These are phyloP conservation scores for Allantophomopsis lycopodina DNA, from an alignment of 2,329 filamentous ascomycete genomes.

Conservation along the genomic window DNA sequence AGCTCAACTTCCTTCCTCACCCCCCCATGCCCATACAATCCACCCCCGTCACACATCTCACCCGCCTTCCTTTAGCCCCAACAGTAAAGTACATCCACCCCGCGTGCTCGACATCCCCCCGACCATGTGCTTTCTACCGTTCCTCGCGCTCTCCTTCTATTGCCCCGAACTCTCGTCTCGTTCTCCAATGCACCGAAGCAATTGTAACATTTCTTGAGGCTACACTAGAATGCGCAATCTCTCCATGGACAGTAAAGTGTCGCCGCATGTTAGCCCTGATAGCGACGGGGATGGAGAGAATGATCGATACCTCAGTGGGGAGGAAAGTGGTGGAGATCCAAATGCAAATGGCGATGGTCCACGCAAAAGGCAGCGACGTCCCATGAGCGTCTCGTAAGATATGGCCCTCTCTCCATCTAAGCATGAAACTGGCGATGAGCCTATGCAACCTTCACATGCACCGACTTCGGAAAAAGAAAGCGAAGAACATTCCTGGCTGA, in stretches of 20 bases:
- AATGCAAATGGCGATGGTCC: constrained; percentile 15
- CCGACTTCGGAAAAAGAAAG: constrained; percentile 4
- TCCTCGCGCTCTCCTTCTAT: too few relatives aligned
- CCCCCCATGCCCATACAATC: too few relatives aligned
- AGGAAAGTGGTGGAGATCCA: constrained; percentile 15
- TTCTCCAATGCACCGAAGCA: not conserved
- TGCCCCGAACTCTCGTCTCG: not conserved
- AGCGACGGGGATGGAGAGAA: constrained; percentile 18
- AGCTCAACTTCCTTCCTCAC: too few relatives aligned
- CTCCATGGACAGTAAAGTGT: constrained; percentile 17
- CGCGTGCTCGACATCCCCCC: too few relatives aligned
- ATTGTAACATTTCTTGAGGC: not conserved
- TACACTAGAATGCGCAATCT: constrained; percentile 1
- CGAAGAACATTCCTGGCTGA: constrained; percentile 15
- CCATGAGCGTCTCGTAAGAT: constrained; percentile 33
- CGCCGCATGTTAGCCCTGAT: constrained; percentile 14
- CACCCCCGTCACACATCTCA: too few relatives aligned
- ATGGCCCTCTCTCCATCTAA: constrained; percentile 12
- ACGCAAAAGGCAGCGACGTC: constrained; percentile 32
- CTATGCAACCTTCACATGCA: constrained; percentile 5
- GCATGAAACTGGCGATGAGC: constrained; percentile 5
- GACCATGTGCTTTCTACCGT: too few relatives aligned
- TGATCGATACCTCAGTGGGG: constrained; percentile 11
- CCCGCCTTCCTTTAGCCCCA: too few relatives aligned
- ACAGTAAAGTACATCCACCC: too few relatives aligned